Conservation (phyloP, 177 flowering plant genomes). For the Vitis hybrid region DNA sequence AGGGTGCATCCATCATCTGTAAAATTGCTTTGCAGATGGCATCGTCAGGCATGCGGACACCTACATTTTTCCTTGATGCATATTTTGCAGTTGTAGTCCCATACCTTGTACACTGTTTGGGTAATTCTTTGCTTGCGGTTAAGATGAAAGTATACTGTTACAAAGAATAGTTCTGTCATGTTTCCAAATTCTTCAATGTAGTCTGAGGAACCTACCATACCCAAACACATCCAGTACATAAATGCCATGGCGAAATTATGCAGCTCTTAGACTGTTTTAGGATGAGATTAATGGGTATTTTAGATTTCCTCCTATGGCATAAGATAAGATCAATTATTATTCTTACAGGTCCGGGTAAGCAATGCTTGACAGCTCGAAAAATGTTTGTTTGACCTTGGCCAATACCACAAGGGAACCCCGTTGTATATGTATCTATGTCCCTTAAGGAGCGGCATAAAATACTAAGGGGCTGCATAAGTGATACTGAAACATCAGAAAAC, state of each 20-base stretch:
- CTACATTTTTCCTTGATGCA: constrained; percentile 71
- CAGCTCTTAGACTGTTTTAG: neutral
- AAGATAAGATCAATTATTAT: constrained; percentile 5
- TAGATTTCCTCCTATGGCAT: constrained; percentile 4
- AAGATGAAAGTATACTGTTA: constrained; percentile 91
- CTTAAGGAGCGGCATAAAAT: constrained; percentile 76
- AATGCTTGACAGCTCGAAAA: constrained; percentile 85
- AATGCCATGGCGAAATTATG: neutral
- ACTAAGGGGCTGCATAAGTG: constrained; percentile 77
- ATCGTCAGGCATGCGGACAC: constrained; percentile 87
- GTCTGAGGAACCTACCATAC: neutral
- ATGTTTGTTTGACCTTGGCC: constrained; percentile 63
- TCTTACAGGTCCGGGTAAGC: constrained; percentile 97
- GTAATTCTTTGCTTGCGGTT: constrained; percentile 88
- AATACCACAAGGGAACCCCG: constrained; percentile 86
- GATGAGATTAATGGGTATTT: constrained; percentile 10
- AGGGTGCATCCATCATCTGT: constrained; percentile 67
- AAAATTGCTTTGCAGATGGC: constrained; percentile 79
- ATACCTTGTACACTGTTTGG: constrained; percentile 71
- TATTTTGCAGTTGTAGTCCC: constrained; percentile 66
- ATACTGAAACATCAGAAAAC: neutral
- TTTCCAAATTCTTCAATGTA: neutral
- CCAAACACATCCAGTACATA: neutral
- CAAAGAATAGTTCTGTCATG: constrained; percentile 3
- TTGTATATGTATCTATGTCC: constrained; percentile 83